Evolutionary conservation across 495 filamentous ascomycete genomes (phyloP).

Genomic region (Penicillium coffeae): DNA sequence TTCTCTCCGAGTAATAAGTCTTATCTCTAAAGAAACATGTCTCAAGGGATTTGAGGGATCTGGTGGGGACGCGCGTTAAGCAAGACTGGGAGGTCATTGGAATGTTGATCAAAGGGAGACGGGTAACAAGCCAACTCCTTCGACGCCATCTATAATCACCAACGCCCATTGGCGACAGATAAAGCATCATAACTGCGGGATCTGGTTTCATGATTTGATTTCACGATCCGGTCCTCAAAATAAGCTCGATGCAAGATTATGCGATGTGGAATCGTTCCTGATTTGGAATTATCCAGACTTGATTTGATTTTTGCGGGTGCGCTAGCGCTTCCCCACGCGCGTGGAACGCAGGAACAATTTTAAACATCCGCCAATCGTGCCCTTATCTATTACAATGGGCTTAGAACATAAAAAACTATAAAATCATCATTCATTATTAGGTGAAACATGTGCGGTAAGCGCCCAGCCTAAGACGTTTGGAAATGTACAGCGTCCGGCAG

Average conservation of each 20-base stretch:
- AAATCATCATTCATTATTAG: background rate
- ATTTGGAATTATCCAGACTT: background rate
- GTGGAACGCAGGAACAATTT: too few relatives aligned
- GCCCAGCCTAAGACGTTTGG: background rate
- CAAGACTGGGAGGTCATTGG: background rate
- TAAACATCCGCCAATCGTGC: too few relatives aligned
- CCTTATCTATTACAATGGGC: too few relatives aligned
- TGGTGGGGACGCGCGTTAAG: background rate
- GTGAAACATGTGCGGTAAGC: background rate
- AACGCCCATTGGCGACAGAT: background rate
- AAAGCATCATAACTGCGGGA: background rate
- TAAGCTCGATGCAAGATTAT: background rate
- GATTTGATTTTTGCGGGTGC: too few relatives aligned
- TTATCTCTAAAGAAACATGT: background rate
- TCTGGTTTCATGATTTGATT: background rate
- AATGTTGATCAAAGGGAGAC: background rate
- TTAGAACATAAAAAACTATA: background rate
- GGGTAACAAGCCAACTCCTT: background rate
- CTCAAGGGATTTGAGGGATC: background rate
- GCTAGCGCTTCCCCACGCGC: too few relatives aligned
- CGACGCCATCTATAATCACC: background rate
- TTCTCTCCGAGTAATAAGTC: too few relatives aligned
- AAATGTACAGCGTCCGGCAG: slow-evolving; percentile 26
- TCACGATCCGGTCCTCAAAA: background rate
- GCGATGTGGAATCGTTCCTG: background rate